phyloP scores from a whole-genome alignment of 441 rosid species.

The Pelargonium citronellum region DNA sequence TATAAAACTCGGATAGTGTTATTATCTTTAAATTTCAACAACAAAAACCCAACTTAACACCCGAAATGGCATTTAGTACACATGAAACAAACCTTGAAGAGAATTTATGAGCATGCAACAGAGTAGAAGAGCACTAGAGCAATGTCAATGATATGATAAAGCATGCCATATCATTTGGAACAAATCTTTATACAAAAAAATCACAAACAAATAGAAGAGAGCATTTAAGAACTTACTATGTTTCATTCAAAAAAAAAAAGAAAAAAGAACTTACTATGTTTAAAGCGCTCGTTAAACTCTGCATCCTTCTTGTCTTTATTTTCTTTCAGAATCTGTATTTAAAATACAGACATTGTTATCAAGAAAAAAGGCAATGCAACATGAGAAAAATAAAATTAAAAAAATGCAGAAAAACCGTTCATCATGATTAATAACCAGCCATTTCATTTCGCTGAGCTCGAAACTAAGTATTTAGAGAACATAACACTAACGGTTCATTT shows the following conservation, averaged over 20 bases:
- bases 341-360: background rate
- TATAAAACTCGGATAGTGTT: background rate
- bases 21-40: background rate
- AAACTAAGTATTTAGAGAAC: background rate
- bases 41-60: background rate
- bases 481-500: background rate
- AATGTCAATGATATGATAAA: background rate
- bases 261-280: too few species aligned
- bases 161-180: background rate
- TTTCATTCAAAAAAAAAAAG: too few species aligned
- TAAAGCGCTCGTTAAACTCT: constrained; percentile 89
- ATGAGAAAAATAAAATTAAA: background rate
- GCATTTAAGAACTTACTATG: constrained; percentile 52
- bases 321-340: constrained; percentile 73
- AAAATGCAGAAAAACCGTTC: background rate
- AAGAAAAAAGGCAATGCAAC: background rate
- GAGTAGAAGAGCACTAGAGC: background rate
- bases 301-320: constrained; percentile 92
- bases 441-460: background rate
- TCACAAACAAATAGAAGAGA: background rate
- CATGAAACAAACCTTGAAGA: background rate
- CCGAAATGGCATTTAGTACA: background rate
- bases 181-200: background rate
- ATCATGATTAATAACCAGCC: background rate
- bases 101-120: background rate